phyloP scores from a whole-genome alignment of 2,329 filamentous ascomycete genomes.

The Ophiostoma sp. region DNA sequence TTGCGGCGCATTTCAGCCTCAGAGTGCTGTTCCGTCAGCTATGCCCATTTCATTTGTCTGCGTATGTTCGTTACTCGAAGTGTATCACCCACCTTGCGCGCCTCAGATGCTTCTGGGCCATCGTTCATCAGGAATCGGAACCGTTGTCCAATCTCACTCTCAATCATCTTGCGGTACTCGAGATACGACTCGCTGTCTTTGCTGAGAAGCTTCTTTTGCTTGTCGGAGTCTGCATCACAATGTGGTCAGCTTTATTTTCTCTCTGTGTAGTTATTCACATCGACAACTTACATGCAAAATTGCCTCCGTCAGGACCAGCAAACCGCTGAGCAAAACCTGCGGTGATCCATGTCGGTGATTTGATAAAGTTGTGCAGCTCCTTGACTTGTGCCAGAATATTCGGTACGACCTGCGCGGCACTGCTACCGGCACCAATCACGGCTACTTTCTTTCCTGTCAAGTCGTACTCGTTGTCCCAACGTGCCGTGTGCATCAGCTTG shows the following conservation, averaged over 20 bases:
- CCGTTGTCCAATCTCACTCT: constrained; percentile 30
- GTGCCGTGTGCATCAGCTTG: constrained; percentile 27
- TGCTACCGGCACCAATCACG: constrained; percentile 21
- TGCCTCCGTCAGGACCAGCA: constrained; percentile 9
- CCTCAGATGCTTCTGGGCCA: not conserved
- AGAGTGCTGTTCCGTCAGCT: not conserved
- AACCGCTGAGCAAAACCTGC: constrained; percentile 14
- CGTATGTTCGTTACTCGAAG: not conserved
- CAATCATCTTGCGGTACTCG: constrained; percentile 47
- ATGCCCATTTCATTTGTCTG: not conserved
- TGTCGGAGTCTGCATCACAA: constrained; percentile 37
- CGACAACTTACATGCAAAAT: not conserved
- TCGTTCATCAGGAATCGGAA: constrained; percentile 39
- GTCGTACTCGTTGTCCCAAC: constrained; percentile 32
- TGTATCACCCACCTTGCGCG: constrained; percentile 35
- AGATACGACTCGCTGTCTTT: constrained; percentile 41
- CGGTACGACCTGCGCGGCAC: constrained; percentile 22
- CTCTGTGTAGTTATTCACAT: no score
- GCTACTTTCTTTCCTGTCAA: constrained; percentile 17
- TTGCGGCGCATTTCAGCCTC: constrained; percentile 7
- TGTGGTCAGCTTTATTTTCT: not conserved
- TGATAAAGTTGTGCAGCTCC: constrained; percentile 16
- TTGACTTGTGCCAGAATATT: not conserved
- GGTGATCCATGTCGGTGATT: constrained; percentile 23
- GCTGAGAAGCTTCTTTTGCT: constrained; percentile 42